Percentiles rank a stretch among this genome's conserved stretches.
Conservation (phyloP, 345 rosid species). For the Jatropha curcas region DNA sequence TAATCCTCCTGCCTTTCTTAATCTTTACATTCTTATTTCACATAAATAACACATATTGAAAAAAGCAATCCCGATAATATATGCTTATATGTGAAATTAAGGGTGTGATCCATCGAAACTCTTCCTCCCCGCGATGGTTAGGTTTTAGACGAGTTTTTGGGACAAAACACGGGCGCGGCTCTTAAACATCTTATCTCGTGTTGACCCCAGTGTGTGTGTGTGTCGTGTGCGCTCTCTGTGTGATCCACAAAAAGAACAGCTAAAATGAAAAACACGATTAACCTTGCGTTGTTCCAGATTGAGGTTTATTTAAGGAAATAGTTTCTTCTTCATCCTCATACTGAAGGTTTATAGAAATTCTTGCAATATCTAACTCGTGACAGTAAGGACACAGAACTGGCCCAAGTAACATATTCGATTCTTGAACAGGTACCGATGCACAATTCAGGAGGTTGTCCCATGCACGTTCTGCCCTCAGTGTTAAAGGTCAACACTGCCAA, state of each 20-base stretch:
- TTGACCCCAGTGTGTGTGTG: too few relatives aligned
- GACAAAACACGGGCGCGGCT: too few relatives aligned
- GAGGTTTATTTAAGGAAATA: constrained; percentile 90
- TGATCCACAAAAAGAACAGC: constrained; percentile 16
- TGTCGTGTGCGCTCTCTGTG: too few relatives aligned
- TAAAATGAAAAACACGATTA: constrained; percentile 4
- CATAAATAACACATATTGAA: neutral
- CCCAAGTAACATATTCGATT: constrained; percentile 90
- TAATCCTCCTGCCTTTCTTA: too few relatives aligned
- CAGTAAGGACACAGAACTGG: constrained; percentile 89
- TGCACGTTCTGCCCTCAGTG: constrained; percentile 63
- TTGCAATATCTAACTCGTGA: constrained; percentile 79
- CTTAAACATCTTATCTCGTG: too few relatives aligned
- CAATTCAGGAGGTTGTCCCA: constrained; percentile 91
- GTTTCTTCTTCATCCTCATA: constrained; percentile 78
- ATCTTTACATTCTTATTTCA: neutral
- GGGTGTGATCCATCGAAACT: too few relatives aligned
- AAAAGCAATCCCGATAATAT: too few relatives aligned
- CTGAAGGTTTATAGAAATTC: constrained; percentile 93
- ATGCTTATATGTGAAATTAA: too few relatives aligned
- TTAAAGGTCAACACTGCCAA: constrained; percentile 81
- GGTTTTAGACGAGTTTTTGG: too few relatives aligned
- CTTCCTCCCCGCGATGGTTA: too few relatives aligned
- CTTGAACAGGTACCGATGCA: constrained; percentile 80
- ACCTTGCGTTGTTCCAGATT: constrained; percentile 94